A percentile compares a stretch with the other conserved stretches of the same genome.
Conservation (phyloP, 306 rosid genomes). For the Parietaria judaica region DNA sequence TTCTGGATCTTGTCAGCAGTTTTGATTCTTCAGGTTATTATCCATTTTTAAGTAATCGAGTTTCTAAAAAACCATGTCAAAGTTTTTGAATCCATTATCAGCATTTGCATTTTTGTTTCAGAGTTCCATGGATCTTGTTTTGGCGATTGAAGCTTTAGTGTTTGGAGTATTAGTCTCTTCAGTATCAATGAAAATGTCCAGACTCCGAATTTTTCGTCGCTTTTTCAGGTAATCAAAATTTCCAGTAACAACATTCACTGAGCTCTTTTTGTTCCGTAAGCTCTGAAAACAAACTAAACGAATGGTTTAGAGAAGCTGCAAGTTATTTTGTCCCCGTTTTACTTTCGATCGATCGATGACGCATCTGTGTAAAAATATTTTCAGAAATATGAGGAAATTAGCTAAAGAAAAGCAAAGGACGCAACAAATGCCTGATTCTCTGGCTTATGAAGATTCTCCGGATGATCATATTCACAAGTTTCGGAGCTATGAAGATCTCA, state of each 20-base stretch:
- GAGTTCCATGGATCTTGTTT: slow-evolving; percentile 73
- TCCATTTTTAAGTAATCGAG: neutral
- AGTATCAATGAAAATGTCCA: slow-evolving; percentile 33
- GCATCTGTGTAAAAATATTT: slow-evolving; percentile 1
- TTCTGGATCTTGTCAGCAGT: slow-evolving; percentile 51
- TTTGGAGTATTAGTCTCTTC: slow-evolving; percentile 43
- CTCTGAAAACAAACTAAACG: neutral
- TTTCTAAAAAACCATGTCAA: slow-evolving; percentile 8
- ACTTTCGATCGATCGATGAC: neutral
- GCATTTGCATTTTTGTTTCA: slow-evolving; percentile 28
- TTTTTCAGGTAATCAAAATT: slow-evolving; percentile 38
- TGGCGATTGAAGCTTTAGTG: slow-evolving; percentile 49
- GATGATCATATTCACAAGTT: slow-evolving; percentile 23
- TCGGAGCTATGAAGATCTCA: slow-evolving; percentile 28
- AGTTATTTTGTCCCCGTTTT: too few species aligned
- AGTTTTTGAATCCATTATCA: slow-evolving; percentile 11
- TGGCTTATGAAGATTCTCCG: slow-evolving; percentile 36
- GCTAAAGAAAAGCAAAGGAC: slow-evolving; percentile 41
- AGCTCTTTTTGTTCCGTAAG: neutral
- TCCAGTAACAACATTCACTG: neutral
- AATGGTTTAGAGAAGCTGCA: neutral
- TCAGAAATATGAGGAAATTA: slow-evolving; percentile 58
- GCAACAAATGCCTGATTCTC: slow-evolving; percentile 36
- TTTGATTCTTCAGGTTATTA: slow-evolving; percentile 66
- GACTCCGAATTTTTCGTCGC: slow-evolving; percentile 50